Base-by-base conservation (phyloP, 2,329 filamentous ascomycete genomes). In the Hansfordia pulvinata region DNA sequence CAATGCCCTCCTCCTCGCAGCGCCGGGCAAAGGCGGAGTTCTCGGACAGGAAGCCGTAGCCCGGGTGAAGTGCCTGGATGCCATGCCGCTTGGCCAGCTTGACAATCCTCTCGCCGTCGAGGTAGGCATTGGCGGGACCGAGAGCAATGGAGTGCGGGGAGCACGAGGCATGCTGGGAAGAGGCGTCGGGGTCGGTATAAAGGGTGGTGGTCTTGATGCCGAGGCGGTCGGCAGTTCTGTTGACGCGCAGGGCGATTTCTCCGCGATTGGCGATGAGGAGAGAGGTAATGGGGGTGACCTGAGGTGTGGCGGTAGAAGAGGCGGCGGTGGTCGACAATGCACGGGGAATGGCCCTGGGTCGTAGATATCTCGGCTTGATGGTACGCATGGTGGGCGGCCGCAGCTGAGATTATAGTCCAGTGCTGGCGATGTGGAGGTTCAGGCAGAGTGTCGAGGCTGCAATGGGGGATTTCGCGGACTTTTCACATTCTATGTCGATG, bases 221-320 rank as follows among this genome's bases (percentile, higher is more conserved):
- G 47, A 93, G 79, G 36, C 79, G 73, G 26, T 81, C 67, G 18
- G 90, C 90, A 13, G 90, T 98, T 38, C 76, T 73, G 38, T 86
- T 80, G 39, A 98, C 90, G 39, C 90, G 81, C 49, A 98, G 65
- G 26, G 90, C 90, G 42, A 98, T 98, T 56, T 98, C 90, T 42
- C 90, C 90, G 41, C 90, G 77, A 51, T 98, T 98, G 28, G 90
- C 90, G 48, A 98, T 96, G 14, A 98, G 67, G 21, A 96, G 80
- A 7, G 85, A 93, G 29, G 73, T 75, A 38, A 76, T 69, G 17
- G 69, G 64, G 10, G 58, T 63, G 23, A 55, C 41, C 22, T 47
- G 43, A 18, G 40, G 23, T 26, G 53, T 44, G 17, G 41, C 32
- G n/a, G n/a, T n/a, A n/a, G n/a, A n/a, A n/a, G n/a, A n/a, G n/a